These are phyloP conservation scores for Cercospora sesami DNA, from an alignment of 2,329 filamentous ascomycete species.

Conservation along the genomic window DNA sequence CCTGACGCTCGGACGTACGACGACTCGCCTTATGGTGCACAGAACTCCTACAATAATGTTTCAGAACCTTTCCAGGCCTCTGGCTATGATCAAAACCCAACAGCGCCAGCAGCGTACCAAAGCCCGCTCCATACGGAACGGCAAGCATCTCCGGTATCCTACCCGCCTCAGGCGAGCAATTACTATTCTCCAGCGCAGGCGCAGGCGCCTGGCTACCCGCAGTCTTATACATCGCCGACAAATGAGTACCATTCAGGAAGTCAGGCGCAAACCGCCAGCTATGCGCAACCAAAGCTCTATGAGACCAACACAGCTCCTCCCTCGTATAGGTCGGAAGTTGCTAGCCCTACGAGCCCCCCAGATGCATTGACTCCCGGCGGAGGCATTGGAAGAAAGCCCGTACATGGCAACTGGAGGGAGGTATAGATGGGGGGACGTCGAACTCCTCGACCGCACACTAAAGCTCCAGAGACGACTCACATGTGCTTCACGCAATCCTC, in stretches of 20 bases:
- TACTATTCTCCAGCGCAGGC: background rate
- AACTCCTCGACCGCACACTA: background rate
- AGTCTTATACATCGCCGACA: constrained; percentile 11
- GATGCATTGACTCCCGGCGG: constrained; percentile 19
- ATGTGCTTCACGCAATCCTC: background rate
- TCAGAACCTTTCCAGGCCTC: background rate
- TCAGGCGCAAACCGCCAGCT: constrained; percentile 1
- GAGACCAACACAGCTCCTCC: constrained; percentile 22
- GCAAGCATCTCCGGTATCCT: background rate
- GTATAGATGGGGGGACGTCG: constrained; percentile 22
- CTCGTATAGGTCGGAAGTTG: constrained; percentile 19
- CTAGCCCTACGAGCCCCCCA: constrained; percentile 30
- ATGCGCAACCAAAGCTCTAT: constrained; percentile 24
- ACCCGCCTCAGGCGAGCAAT: background rate
- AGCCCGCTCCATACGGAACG: constrained; percentile 14
- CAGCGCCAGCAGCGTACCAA: constrained; percentile 10
- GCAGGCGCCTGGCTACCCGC: background rate
- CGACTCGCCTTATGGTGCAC: constrained; percentile 9
- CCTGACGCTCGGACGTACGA: constrained; percentile 6
- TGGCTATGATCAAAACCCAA: constrained; percentile 10
- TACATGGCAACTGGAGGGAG: constrained; percentile 40
- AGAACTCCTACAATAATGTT: constrained; percentile 13
- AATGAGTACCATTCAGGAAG: constrained; percentile 12
- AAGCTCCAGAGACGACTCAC: background rate
- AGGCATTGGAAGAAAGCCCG: constrained; percentile 35